phyloP scores from a whole-genome alignment of 495 filamentous ascomycete genomes.

The Penicillium flavigenum region DNA sequence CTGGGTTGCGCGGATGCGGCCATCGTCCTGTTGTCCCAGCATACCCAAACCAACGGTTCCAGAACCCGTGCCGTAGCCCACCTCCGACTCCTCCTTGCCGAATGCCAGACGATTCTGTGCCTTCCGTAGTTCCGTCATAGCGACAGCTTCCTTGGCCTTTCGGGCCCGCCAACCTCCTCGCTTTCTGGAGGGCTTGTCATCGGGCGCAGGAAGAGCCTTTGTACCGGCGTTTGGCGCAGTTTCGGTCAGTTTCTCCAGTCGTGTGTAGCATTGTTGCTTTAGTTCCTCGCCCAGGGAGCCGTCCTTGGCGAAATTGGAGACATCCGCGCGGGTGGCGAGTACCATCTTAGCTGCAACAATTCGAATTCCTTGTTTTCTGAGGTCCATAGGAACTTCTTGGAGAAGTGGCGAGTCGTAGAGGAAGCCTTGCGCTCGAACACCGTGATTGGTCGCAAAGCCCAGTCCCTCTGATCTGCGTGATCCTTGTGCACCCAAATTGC shows the following conservation, averaged over 20 bases:
- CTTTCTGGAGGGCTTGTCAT: constrained; percentile 93
- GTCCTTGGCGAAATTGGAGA: constrained; percentile 77
- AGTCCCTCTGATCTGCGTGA: constrained; percentile 79
- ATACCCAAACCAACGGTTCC: constrained; percentile 88
- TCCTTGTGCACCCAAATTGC: constrained; percentile 86
- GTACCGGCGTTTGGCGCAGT: constrained; percentile 88
- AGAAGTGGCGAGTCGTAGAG: constrained; percentile 90
- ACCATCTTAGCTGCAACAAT: constrained; percentile 93
- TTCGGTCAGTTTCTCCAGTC: constrained; percentile 91
- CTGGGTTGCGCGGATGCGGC: constrained; percentile 80
- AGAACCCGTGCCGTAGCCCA: constrained; percentile 87
- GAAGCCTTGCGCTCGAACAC: constrained; percentile 89
- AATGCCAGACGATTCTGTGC: constrained; percentile 96
- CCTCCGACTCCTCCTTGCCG: constrained; percentile 92
- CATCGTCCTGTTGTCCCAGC: constrained; percentile 86
- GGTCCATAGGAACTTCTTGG: constrained; percentile 73
- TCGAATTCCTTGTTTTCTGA: constrained; percentile 93
- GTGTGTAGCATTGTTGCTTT: constrained; percentile 75
- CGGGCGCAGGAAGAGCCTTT: constrained; percentile 86
- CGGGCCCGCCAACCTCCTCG: constrained; percentile 87
- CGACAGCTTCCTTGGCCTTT: constrained; percentile 94
- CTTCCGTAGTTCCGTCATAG: constrained; percentile 96
- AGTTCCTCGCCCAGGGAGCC: constrained; percentile 84
- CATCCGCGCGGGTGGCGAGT: constrained; percentile 84
- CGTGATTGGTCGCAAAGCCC: constrained; percentile 91